These are phyloP conservation scores for Cladosporium sp. DNA, from an alignment of 2,329 filamentous ascomycete genomes.

Conservation along the genomic window DNA sequence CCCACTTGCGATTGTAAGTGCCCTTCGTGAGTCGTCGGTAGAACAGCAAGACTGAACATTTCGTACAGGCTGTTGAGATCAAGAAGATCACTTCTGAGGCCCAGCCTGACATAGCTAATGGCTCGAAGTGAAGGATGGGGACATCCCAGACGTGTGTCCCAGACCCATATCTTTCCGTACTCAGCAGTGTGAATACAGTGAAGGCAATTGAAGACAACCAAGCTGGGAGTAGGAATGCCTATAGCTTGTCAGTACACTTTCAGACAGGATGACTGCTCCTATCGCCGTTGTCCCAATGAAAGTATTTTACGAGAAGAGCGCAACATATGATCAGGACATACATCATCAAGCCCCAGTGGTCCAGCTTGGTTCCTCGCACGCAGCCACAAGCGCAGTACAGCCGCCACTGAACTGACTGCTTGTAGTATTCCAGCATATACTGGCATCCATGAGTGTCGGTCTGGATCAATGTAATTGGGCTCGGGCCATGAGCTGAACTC, in stretches of 20 bases:
- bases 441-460: constrained; percentile 21
- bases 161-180: constrained; percentile 14
- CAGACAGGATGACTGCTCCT: background rate
- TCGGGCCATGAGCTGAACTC: constrained; percentile 22
- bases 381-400: constrained; percentile 22
- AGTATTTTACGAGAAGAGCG: background rate
- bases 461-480: constrained; percentile 25
- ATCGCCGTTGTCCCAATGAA: background rate
- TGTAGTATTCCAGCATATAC: constrained; percentile 18
- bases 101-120: constrained; percentile 18
- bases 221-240: constrained; percentile 15
- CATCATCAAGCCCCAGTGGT: constrained; percentile 24
- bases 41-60: constrained; percentile 26
- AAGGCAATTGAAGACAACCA: constrained; percentile 18
- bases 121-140: constrained; percentile 8
- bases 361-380: constrained; percentile 22
- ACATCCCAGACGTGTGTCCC: constrained; percentile 24
- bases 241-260: background rate
- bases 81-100: constrained; percentile 19
- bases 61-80: constrained; percentile 18
- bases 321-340: constrained; percentile 1
- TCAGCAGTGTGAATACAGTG: constrained; percentile 15
- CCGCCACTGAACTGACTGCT: constrained; percentile 18
- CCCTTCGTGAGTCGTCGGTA: constrained; percentile 28
- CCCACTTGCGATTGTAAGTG: constrained; percentile 16